These are phyloP conservation scores for Aspergillus hiratsukae DNA, from an alignment of 2,329 filamentous ascomycete genomes.

Conservation along the genomic window DNA sequence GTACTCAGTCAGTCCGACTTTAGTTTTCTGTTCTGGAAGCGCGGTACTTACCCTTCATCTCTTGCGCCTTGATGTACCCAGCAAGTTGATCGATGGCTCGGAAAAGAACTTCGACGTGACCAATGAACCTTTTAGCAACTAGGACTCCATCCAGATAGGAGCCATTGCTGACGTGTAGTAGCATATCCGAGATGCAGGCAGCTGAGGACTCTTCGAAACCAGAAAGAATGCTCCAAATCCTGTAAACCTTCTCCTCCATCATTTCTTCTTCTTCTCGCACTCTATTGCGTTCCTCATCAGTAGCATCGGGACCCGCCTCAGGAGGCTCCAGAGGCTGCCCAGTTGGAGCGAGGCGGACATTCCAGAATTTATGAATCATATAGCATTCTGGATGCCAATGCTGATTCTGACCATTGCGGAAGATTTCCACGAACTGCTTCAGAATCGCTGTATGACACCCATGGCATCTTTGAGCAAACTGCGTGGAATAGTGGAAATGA, in stretches of 20 bases:
- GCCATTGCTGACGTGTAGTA: constrained; percentile 95
- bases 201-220: constrained; percentile 97
- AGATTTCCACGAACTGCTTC: constrained; percentile 99
- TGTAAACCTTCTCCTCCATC: constrained; percentile 97
- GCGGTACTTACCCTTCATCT: constrained; percentile 65
- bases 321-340: constrained; percentile 48
- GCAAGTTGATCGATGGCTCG: constrained; percentile 82
- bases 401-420: constrained; percentile 94
- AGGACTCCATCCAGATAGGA: constrained; percentile 93
- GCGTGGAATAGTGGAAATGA: constrained; percentile 97
- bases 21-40: constrained; percentile 17
- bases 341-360: constrained; percentile 73
- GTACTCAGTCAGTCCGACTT: background rate
- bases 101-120: constrained; percentile 91
- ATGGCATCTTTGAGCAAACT: constrained; percentile 92
- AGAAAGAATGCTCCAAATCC: constrained; percentile 96
- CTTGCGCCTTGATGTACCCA: constrained; percentile 60
- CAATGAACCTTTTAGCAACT: constrained; percentile 92
- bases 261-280: constrained; percentile 84
- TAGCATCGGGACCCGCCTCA: constrained; percentile 52
- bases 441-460: constrained; percentile 95
- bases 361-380: constrained; percentile 99
- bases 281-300: constrained; percentile 64
- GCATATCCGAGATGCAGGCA: constrained; percentile 98
- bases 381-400: constrained; percentile 99